Evolutionary conservation across 805 yeast species (phyloP), one percentile per base, ranked within the genome.

Genomic region (Starmera amethionina): DNA sequence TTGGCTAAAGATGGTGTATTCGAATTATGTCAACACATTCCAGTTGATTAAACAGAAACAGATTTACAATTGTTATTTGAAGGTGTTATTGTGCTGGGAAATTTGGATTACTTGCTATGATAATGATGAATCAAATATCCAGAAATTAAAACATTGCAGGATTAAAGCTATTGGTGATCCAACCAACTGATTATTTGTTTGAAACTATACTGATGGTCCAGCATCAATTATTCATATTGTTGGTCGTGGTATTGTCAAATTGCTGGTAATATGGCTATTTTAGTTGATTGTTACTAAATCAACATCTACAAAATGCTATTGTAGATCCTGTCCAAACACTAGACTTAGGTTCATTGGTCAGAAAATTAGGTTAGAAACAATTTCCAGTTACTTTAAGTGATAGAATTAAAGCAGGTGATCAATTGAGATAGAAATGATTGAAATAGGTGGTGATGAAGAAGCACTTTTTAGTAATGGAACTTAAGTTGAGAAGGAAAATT

Each of bases 191-290:
- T n/a, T n/a, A n/a, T n/a, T n/a, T n/a, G n/a, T n/a, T n/a, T n/a
- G n/a, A n/a, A n/a, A n/a, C n/a, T 93, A 90, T 60, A 90, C 93
- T 49, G 99, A 93, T 64, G 96, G 97, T 16, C 97, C 99, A 54
- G 98, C 98, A 0, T 72, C 93, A 52, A 87, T 93, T 41, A 86
- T 89, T 46, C 96, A 89, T 56, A 96, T 93, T 39, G 82, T 93
- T 37, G 93, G 87, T 58, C 77, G 98, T 60, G 99, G 97, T 65
- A 79, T 93, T 89, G 97, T 61, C 97, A 93, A 63, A 90, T 93
- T 68, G 97, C 93, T 28, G 99, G 99, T 46, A 93, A 93, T 56
- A 93, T 93, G 97, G 88, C 97, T 2, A 87, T 93, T 58, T 70
- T 93, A 52, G 96, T 95, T 14, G 97, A 90, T 69, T 93, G 44